phyloP scores from a whole-genome alignment of 345 rosid species.

The Mangifera indica region DNA sequence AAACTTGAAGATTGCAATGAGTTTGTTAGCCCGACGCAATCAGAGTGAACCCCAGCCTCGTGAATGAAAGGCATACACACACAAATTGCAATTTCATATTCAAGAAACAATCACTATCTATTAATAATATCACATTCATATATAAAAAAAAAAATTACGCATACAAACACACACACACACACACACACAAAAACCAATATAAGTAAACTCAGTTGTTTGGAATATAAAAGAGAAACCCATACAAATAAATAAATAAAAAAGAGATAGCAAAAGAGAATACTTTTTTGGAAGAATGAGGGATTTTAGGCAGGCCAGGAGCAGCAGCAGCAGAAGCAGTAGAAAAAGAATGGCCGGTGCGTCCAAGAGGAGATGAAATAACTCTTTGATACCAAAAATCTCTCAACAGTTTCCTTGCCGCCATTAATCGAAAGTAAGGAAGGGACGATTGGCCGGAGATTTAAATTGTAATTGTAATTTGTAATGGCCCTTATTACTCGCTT shows the following conservation, averaged over 20 bases:
- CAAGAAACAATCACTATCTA: neutral
- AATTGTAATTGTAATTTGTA: no score
- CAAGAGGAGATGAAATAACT: conserved; percentile 35
- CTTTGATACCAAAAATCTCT: conserved; percentile 40
- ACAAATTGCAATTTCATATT: no score
- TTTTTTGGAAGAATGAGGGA: conserved; percentile 76
- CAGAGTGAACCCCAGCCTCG: neutral
- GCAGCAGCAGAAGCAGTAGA: conserved; percentile 16
- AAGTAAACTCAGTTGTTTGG: neutral
- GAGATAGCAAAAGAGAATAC: conserved; percentile 26
- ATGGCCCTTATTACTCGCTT: no score
- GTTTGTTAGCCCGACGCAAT: neutral
- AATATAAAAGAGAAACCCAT: no score
- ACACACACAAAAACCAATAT: neutral
- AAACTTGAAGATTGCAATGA: neutral
- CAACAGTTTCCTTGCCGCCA: conserved; percentile 53
- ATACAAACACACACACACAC: neutral
- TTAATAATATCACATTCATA: neutral
- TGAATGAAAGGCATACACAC: no score
- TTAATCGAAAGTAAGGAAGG: conserved; percentile 12
- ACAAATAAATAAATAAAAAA: neutral
- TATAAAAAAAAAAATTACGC: neutral
- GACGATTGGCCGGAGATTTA: no score
- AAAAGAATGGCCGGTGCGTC: conserved; percentile 34
- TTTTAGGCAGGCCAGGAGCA: conserved; percentile 42